These are phyloP conservation scores for Rhynchosporium agropyri DNA, from an alignment of 2,329 filamentous ascomycete species.

Conservation along the genomic window DNA sequence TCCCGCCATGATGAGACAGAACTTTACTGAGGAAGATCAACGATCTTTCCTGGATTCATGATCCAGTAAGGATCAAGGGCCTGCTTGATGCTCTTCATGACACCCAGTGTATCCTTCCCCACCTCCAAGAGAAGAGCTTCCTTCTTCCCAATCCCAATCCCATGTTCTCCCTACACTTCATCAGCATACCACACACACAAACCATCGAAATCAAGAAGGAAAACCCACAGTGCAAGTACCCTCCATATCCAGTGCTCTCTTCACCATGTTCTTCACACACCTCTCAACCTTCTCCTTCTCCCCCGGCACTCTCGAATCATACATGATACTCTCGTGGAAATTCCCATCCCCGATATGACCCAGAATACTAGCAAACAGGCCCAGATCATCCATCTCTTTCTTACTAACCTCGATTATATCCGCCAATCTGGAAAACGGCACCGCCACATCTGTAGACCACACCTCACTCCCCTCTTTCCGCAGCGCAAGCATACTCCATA, in stretches of 20 bases:
- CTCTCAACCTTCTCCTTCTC: conserved; percentile 77
- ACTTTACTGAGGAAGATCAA: conserved; percentile 58
- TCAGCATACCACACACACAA: not conserved
- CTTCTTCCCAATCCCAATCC: conserved; percentile 85
- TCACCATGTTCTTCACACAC: conserved; percentile 88
- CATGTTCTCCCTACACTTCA: conserved; percentile 69
- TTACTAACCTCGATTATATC: conserved; percentile 83
- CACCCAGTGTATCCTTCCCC: conserved; percentile 74
- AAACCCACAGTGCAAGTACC: conserved; percentile 73
- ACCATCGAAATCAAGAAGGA: conserved; percentile 18
- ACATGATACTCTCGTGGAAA: conserved; percentile 92
- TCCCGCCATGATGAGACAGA: not conserved
- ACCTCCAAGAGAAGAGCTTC: conserved; percentile 77
- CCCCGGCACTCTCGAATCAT: conserved; percentile 68
- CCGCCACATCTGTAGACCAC: conserved; percentile 84
- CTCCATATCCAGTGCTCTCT: conserved; percentile 90
- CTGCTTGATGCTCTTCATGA: conserved; percentile 84
- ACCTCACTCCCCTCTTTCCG: conserved; percentile 68
- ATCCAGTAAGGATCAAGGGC: conserved; percentile 85
- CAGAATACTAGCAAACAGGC: conserved; percentile 83
- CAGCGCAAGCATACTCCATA: conserved; percentile 82
- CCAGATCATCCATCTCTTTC: conserved; percentile 83
- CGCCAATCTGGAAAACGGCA: conserved; percentile 74
- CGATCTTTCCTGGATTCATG: conserved; percentile 91
- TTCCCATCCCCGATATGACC: conserved; percentile 94